Conservation (phyloP, 2,329 filamentous ascomycete species). For the Teratosphaeria epicoccoides region DNA sequence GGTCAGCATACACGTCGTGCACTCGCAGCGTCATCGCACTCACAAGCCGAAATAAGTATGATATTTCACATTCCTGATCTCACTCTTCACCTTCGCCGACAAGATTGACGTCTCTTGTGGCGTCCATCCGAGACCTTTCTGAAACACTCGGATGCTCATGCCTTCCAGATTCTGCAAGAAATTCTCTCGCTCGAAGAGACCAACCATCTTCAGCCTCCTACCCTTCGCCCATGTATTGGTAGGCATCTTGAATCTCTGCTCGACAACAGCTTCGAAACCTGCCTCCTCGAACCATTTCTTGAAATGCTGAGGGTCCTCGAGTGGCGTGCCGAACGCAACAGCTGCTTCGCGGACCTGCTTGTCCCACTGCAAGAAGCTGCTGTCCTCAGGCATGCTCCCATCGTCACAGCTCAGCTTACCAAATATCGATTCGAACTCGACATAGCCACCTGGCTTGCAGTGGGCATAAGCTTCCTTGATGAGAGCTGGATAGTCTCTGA, state of each 20-base stretch:
- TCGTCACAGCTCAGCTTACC: not conserved
- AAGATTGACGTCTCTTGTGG: not conserved
- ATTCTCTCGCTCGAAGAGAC: slow-evolving; percentile 19
- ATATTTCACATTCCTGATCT: not conserved
- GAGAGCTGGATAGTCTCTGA: slow-evolving; percentile 12
- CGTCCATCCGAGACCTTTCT: not conserved
- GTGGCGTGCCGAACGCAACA: not conserved
- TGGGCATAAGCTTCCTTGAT: slow-evolving; percentile 9
- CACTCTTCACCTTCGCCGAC: not conserved
- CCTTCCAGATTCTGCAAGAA: slow-evolving; percentile 32
- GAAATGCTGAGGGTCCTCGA: not conserved
- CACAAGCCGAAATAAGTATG: not conserved
- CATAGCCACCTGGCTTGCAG: slow-evolving; percentile 17
- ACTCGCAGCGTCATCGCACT: not conserved
- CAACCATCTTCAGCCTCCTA: slow-evolving; percentile 29
- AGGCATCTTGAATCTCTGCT: slow-evolving; percentile 32
- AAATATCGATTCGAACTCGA: slow-evolving; percentile 7
- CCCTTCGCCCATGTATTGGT: slow-evolving; percentile 33
- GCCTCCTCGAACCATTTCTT: slow-evolving; percentile 13
- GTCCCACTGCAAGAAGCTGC: not conserved
- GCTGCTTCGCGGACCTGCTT: not conserved
- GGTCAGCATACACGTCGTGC: not conserved
- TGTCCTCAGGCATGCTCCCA: not conserved
- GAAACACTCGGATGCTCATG: slow-evolving; percentile 10
- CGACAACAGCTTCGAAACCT: slow-evolving; percentile 38